Evolutionary conservation across 179 eudicot genomes (phyloP).

Genomic region (Camellia oleifera): DNA sequence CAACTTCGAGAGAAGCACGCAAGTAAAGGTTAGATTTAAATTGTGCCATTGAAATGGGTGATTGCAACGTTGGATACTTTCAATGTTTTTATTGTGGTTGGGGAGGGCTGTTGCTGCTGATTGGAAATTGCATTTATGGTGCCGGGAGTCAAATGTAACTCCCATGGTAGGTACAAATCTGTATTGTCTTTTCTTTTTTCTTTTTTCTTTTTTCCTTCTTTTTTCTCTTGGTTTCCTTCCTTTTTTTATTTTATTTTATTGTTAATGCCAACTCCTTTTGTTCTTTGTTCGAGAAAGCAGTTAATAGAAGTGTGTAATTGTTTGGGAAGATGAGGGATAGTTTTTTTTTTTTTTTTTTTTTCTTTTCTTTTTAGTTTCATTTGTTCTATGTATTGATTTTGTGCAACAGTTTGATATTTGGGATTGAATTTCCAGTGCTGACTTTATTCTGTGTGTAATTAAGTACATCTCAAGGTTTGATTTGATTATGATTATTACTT

Average conservation of each 20-base stretch:
- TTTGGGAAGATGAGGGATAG: neutral
- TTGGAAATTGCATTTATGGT: neutral
- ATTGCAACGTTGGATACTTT: neutral
- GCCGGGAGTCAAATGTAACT: neutral
- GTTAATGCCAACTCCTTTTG: neutral
- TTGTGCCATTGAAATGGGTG: neutral
- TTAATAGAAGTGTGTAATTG: slow-evolving; percentile 8
- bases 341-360: too few species aligned
- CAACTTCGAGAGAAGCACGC: slow-evolving; percentile 20
- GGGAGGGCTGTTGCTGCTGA: slow-evolving; percentile 1
- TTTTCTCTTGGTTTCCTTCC: neutral
- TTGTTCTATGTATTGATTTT: too few species aligned
- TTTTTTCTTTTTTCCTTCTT: neutral
- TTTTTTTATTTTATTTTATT: neutral
- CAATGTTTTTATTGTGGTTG: neutral
- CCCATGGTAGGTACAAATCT: neutral
- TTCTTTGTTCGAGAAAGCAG: slow-evolving; percentile 5
- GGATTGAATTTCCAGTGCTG: too few species aligned
- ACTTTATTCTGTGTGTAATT: too few species aligned
- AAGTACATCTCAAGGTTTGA: too few species aligned
- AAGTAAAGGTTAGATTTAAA: slow-evolving; percentile 2
- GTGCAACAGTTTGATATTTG: too few species aligned
- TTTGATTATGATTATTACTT: too few species aligned
- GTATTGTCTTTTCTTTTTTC: neutral
- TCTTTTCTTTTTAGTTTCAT: neutral